These are phyloP conservation scores for Nemania sp. DNA, from an alignment of 2,329 filamentous ascomycete genomes.

Conservation along the genomic window DNA sequence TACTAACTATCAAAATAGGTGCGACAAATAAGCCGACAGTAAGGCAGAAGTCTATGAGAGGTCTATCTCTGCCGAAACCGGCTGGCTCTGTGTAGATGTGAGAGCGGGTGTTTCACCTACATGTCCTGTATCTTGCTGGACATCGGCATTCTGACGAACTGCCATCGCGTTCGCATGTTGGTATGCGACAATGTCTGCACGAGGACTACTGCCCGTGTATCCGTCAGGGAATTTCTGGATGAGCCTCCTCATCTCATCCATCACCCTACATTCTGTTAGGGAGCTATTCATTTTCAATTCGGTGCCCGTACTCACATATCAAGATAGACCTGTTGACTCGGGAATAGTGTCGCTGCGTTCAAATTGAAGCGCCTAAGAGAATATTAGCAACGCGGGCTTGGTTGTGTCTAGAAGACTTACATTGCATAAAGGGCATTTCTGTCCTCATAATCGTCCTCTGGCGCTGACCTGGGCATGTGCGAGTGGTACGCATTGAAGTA, in stretches of 20 bases:
- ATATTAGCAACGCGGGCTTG: slow-evolving; percentile 1
- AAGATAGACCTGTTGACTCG: slow-evolving; percentile 5
- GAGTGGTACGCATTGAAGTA: slow-evolving; percentile 37
- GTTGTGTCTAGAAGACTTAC: slow-evolving; percentile 3
- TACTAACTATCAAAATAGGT: background rate
- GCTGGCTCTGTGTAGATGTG: slow-evolving; percentile 6
- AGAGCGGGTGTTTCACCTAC: slow-evolving; percentile 9
- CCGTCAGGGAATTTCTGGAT: slow-evolving; percentile 14
- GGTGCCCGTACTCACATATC: slow-evolving; percentile 8
- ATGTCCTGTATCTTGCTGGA: slow-evolving; percentile 6
- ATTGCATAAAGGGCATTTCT: slow-evolving; percentile 40
- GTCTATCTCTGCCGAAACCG: slow-evolving; percentile 3
- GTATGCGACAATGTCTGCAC: slow-evolving; percentile 11
- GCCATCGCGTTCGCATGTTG: slow-evolving; percentile 10
- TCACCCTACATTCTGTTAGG: slow-evolving; percentile 11
- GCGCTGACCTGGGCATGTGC: slow-evolving; percentile 35
- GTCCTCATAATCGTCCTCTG: slow-evolving; percentile 42
- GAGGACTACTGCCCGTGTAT: slow-evolving; percentile 13
- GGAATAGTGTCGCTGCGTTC: slow-evolving; percentile 8
- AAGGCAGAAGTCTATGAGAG: slow-evolving; percentile 7
- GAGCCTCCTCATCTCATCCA: slow-evolving; percentile 10
- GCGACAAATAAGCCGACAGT: slow-evolving; percentile 3
- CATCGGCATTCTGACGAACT: slow-evolving; percentile 7
- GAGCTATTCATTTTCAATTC: slow-evolving; percentile 3
- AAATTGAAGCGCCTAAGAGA: slow-evolving; percentile 13